Percentiles rank a stretch among this genome's conserved stretches.
These are phyloP conservation scores for Vaccinium darrowii DNA, from an alignment of 148 eudicot species.

Conservation along the genomic window DNA sequence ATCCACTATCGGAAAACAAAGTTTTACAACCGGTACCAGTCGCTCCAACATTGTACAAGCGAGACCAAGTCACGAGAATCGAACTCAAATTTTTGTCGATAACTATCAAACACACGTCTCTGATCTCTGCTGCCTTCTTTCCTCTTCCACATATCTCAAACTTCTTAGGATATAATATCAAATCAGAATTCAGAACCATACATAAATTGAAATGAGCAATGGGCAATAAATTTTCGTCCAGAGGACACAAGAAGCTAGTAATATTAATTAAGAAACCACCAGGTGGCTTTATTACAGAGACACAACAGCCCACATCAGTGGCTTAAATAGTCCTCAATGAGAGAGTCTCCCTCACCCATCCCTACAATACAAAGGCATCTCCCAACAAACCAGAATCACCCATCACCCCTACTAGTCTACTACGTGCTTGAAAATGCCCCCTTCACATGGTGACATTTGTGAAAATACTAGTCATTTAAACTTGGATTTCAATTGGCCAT, in stretches of 20 bases:
- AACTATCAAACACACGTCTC: too few species aligned
- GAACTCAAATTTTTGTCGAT: too few species aligned
- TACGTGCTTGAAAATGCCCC: background rate
- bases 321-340: background rate
- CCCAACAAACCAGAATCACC: slow-evolving; percentile 4
- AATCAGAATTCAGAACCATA: too few species aligned
- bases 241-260: background rate
- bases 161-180: too few species aligned
- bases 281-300: background rate
- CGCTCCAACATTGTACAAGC: too few species aligned
- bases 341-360: background rate
- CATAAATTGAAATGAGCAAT: background rate
- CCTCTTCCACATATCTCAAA: too few species aligned
- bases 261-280: background rate
- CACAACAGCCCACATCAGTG: background rate
- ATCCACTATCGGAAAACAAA: too few species aligned
- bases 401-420: background rate
- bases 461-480: slow-evolving; percentile 20
- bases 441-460: background rate
- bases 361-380: background rate
- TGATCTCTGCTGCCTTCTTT: too few species aligned
- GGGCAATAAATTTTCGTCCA: background rate
- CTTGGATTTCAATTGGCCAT: slow-evolving; percentile 67
- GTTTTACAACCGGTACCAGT: too few species aligned
- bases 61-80: too few species aligned